Percentiles rank a stretch among this genome's conserved stretches.
Conservation (phyloP, 345 rosid species). For the Boechera divaricarpa region DNA sequence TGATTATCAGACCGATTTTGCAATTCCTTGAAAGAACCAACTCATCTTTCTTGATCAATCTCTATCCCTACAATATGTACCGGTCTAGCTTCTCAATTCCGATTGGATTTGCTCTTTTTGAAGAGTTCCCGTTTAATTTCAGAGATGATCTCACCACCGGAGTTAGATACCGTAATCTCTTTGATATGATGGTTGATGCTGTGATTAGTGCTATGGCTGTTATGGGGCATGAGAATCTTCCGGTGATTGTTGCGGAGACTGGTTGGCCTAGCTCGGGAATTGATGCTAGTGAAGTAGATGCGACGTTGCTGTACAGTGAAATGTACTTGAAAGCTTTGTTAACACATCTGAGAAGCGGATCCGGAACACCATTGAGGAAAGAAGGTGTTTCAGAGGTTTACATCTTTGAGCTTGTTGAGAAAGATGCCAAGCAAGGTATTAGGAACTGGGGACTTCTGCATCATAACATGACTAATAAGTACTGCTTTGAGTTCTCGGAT, state of each 20-base stretch:
- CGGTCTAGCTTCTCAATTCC: slow-evolving; percentile 72
- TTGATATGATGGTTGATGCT: slow-evolving; percentile 92
- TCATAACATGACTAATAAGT: slow-evolving; percentile 71
- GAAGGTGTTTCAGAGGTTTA: slow-evolving; percentile 75
- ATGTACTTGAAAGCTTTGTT: slow-evolving; percentile 72
- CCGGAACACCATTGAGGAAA: slow-evolving; percentile 82
- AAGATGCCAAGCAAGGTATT: slow-evolving; percentile 50
- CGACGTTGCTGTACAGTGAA: slow-evolving; percentile 61
- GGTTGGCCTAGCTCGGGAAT: slow-evolving; percentile 88
- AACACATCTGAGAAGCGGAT: slow-evolving; percentile 66
- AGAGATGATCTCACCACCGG: slow-evolving; percentile 79
- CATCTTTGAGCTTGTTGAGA: slow-evolving; percentile 73
- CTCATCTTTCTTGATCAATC: slow-evolving; percentile 77
- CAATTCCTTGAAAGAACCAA: slow-evolving; percentile 70
- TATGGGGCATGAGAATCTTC: slow-evolving; percentile 77
- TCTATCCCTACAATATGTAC: slow-evolving; percentile 85
- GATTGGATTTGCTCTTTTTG: slow-evolving; percentile 80
- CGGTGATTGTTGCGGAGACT: slow-evolving; percentile 81
- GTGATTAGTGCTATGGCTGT: slow-evolving; percentile 77
- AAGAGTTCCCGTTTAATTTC: slow-evolving; percentile 77
- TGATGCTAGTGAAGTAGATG: slow-evolving; percentile 69
- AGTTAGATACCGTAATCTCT: slow-evolving; percentile 79
- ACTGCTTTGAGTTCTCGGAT: slow-evolving; percentile 57
- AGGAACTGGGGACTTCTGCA: slow-evolving; percentile 77
- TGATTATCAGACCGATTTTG: slow-evolving; percentile 72